Evolutionary conservation across 352 stramenopile genomes (phyloP).

Genomic region (Plasmopara muralis): DNA sequence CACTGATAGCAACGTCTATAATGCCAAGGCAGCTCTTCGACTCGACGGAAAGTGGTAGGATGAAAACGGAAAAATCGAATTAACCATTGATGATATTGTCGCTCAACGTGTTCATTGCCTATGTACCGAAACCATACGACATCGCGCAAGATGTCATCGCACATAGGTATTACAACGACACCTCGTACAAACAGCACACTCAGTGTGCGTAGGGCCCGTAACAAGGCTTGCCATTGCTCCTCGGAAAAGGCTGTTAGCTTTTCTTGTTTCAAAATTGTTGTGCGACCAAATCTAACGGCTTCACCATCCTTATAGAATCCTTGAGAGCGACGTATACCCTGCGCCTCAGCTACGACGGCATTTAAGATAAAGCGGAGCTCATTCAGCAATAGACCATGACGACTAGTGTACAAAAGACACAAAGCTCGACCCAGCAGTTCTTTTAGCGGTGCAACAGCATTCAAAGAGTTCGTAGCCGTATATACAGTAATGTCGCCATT

Average conservation of each 20-base stretch:
- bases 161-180: slow-evolving; percentile 83
- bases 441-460: slow-evolving; percentile 40
- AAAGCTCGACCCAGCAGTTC: slow-evolving; percentile 73
- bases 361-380: slow-evolving; percentile 81
- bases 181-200: slow-evolving; percentile 79
- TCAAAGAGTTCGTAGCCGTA: background rate
- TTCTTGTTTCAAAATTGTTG: slow-evolving; percentile 23
- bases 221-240: slow-evolving; percentile 58
- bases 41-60: slow-evolving; percentile 68
- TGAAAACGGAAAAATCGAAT: slow-evolving; percentile 81
- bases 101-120: slow-evolving; percentile 56
- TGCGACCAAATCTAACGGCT: slow-evolving; percentile 12
- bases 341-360: slow-evolving; percentile 43
- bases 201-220: slow-evolving; percentile 60
- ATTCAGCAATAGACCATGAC: slow-evolving; percentile 83
- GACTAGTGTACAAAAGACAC: slow-evolving; percentile 82
- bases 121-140: slow-evolving; percentile 86
- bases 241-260: slow-evolving; percentile 52
- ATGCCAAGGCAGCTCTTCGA: slow-evolving; percentile 90
- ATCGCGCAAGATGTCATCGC: slow-evolving; percentile 82
- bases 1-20: slow-evolving; percentile 87
- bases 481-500: background rate
- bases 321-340: slow-evolving; percentile 11
- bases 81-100: slow-evolving; percentile 75
- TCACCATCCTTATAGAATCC: slow-evolving; percentile 14